These are phyloP conservation scores for Cucurbita ficifolia DNA, from an alignment of 306 rosid genomes.

Conservation along the genomic window DNA sequence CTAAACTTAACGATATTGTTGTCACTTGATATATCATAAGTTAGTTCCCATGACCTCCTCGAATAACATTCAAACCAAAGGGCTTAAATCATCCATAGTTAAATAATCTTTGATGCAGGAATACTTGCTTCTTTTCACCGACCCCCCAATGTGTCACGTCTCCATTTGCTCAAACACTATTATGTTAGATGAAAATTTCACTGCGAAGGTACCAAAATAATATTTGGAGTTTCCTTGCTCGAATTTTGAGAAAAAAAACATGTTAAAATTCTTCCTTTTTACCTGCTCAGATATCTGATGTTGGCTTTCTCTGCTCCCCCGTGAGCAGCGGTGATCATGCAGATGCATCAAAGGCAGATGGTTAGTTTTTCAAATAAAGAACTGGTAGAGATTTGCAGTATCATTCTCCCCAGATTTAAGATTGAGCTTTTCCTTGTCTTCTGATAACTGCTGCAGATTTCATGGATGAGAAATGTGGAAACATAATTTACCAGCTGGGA, in stretches of 20 bases:
- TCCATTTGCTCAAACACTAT: slow-evolving; percentile 66
- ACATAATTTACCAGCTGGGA: slow-evolving; percentile 68
- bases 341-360: slow-evolving; percentile 34
- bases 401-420: not conserved
- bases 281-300: slow-evolving; percentile 57
- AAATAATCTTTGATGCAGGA: slow-evolving; percentile 34
- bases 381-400: not conserved
- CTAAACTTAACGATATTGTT: slow-evolving; percentile 4
- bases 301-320: slow-evolving; percentile 33
- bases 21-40: not conserved
- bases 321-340: slow-evolving; percentile 19
- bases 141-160: slow-evolving; percentile 61
- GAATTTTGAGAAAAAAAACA: not conserved
- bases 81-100: not conserved
- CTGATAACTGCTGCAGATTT: slow-evolving; percentile 39
- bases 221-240: not conserved
- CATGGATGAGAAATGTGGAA: slow-evolving; percentile 32
- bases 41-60: not conserved
- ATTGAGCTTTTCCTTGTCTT: not conserved
- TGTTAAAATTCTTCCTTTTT: slow-evolving; percentile 3
- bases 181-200: slow-evolving; percentile 72
- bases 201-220: slow-evolving; percentile 47
- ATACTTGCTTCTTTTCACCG: slow-evolving; percentile 70
- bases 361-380: slow-evolving; percentile 13
- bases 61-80: not conserved